These are phyloP conservation scores for Dendrobium chrysotoxum DNA, from an alignment of 106 monocot genomes.

Conservation along the genomic window DNA sequence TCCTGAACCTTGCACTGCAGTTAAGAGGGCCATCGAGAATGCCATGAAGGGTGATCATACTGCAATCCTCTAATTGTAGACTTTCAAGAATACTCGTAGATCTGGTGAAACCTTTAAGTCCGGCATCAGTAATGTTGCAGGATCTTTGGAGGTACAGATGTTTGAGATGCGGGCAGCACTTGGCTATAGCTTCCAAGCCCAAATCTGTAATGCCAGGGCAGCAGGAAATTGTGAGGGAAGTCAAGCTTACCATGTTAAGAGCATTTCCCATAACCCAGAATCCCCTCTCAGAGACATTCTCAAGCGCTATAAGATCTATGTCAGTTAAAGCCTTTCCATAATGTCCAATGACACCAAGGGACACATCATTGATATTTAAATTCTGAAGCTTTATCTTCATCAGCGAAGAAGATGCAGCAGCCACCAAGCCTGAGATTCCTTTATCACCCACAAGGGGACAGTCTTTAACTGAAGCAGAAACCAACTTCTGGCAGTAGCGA, in stretches of 20 bases:
- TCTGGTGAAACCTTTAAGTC: conserved; percentile 34
- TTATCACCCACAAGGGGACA: conserved; percentile 57
- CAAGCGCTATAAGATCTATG: conserved; percentile 32
- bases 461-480: conserved; percentile 46
- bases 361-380: conserved; percentile 50
- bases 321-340: conserved; percentile 60
- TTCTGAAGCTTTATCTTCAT: conserved; percentile 50
- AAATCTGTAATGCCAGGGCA: conserved; percentile 69
- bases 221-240: conserved; percentile 25
- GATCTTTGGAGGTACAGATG: conserved; percentile 37
- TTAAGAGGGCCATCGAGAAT: conserved; percentile 34
- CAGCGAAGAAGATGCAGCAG: conserved; percentile 45
- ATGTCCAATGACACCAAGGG: conserved; percentile 65
- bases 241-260: conserved; percentile 54
- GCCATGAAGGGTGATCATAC: conserved; percentile 48
- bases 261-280: conserved; percentile 93
- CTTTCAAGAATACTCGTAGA: conserved; percentile 34
- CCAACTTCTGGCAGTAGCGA: conserved; percentile 39
- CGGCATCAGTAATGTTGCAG: conserved; percentile 49
- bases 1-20: conserved; percentile 32
- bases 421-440: conserved; percentile 60
- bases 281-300: conserved; percentile 54
- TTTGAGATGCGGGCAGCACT: conserved; percentile 59
- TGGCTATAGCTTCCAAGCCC: conserved; percentile 49
- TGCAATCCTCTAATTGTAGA: conserved; percentile 66